These are phyloP conservation scores for Parasarocladium wereldwijsianum DNA, from an alignment of 2,329 filamentous ascomycete species.

Conservation along the genomic window DNA sequence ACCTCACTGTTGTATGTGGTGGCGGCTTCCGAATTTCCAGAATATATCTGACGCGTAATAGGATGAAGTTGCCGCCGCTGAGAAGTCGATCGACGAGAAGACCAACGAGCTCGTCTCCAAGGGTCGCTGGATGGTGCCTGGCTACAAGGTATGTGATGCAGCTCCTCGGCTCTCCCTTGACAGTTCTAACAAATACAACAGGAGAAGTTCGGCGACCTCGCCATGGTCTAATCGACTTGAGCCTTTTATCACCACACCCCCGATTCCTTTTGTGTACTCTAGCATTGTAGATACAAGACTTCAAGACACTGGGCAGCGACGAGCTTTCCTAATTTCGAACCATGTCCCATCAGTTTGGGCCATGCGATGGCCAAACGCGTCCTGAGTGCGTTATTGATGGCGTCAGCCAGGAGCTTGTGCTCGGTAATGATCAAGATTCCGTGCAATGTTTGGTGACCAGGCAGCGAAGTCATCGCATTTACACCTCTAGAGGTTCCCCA, in stretches of 20 bases:
- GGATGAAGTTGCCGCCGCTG: constrained; percentile 90
- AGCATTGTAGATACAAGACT: constrained; percentile 53
- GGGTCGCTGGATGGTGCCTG: constrained; percentile 95
- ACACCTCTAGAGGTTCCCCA: background rate
- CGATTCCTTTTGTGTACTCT: constrained; percentile 46
- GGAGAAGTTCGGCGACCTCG: constrained; percentile 99
- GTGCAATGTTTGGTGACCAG: too few relatives aligned
- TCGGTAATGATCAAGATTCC: too few relatives aligned
- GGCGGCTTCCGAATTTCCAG: background rate
- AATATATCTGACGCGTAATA: constrained; percentile 19
- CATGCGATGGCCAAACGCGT: background rate
- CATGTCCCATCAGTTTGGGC: background rate
- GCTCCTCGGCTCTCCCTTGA: constrained; percentile 1
- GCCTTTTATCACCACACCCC: constrained; percentile 18
- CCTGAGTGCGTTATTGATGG: background rate
- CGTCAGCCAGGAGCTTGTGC: too few relatives aligned
- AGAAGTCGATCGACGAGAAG: constrained; percentile 96
- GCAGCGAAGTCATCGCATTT: too few relatives aligned
- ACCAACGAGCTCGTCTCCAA: constrained; percentile 88
- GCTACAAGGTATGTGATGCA: constrained; percentile 73
- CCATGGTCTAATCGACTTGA: constrained; percentile 59
- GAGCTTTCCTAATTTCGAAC: constrained; percentile 9
- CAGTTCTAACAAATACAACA: constrained; percentile 36
- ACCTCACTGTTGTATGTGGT: constrained; percentile 84
- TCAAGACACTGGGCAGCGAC: constrained; percentile 15